phyloP scores from a whole-genome alignment of 208 protist species.

The Polymyxa betae region DNA sequence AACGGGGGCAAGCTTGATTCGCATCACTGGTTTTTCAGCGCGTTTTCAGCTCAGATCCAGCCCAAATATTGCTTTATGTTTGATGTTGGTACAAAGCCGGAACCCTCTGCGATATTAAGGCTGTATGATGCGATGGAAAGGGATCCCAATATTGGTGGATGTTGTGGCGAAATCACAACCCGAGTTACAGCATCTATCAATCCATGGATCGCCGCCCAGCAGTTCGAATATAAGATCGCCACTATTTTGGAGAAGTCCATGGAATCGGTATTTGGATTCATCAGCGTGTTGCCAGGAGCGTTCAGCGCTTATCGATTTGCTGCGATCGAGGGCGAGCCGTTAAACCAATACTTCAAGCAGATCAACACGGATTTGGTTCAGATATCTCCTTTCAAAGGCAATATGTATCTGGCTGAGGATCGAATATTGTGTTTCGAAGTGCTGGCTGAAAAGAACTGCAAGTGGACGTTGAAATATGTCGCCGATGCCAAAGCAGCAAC shows the following conservation, averaged over 20 bases:
- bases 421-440: conserved; percentile 51
- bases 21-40: conserved; percentile 56
- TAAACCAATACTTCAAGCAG: conserved; percentile 55
- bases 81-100: conserved; percentile 46
- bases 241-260: conserved; percentile 57
- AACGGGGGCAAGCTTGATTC: conserved; percentile 54
- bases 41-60: background rate
- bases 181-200: background rate
- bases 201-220: background rate
- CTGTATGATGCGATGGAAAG: conserved; percentile 40
- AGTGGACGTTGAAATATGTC: conserved; percentile 51
- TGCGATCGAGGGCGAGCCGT: conserved; percentile 44
- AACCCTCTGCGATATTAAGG: background rate
- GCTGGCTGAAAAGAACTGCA: conserved; percentile 46
- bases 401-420: conserved; percentile 53
- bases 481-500: conserved; percentile 24
- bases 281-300: conserved; percentile 54
- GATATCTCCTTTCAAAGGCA: conserved; percentile 45
- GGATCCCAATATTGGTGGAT: conserved; percentile 46
- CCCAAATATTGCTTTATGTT: conserved; percentile 47
- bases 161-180: conserved; percentile 55
- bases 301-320: conserved; percentile 58
- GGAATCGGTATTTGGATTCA: conserved; percentile 56
- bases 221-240: conserved; percentile 55
- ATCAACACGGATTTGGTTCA: conserved; percentile 5